Base-by-base conservation (phyloP, 1,139 yeast species). In the Blastobotrys indianensis region DNA sequence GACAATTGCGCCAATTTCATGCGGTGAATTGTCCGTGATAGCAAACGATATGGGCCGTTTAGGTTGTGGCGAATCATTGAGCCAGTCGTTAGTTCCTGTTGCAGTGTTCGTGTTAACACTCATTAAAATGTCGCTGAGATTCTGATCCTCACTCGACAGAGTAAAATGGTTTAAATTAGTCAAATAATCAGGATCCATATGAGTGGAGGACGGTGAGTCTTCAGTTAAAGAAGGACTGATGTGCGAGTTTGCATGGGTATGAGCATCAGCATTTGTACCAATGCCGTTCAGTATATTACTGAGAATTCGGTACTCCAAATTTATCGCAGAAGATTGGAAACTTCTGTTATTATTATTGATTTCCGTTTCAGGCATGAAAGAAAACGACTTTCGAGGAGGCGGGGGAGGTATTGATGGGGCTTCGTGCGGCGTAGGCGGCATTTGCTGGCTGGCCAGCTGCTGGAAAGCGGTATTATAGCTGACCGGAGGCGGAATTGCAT, bases 321-420 rank as follows among this genome's bases (percentile, higher is more conserved):
- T 85, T 0, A 92, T 90, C 0, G 95, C 92, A 12, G 80, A 70
- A 1, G 94, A 82, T 51, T 84, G 67, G 59, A 86, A 81, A 34
- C 13, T 12, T 12, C 39, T 23, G 12, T 23, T 16, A 17, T 34
- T 33, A 16, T 13, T 34, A 17, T 34, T 16, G 23, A 15, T 25
- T 13, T 34, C 23, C n/a, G 37, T 34, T 17, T 16, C 23, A 25
- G 37, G 28, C 11, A 25, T 12, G 37, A 17, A 34, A 12, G 32
- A 30, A 16, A 8, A 12, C 11, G 13, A 6, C 28, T 11, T 11
- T 4, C 28, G 20, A 13, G 17, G 37, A n/a, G 17, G 37, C 8
- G 17, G 23, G 2, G 37, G 12, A 2, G 37, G 37, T n/a, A 16
- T 7, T 10, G 25, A 25, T 25, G 13, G 28, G 6, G 37, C 28